Evolutionary conservation across 345 rosid genomes (phyloP).

Genomic region (Triadica sebifera): DNA sequence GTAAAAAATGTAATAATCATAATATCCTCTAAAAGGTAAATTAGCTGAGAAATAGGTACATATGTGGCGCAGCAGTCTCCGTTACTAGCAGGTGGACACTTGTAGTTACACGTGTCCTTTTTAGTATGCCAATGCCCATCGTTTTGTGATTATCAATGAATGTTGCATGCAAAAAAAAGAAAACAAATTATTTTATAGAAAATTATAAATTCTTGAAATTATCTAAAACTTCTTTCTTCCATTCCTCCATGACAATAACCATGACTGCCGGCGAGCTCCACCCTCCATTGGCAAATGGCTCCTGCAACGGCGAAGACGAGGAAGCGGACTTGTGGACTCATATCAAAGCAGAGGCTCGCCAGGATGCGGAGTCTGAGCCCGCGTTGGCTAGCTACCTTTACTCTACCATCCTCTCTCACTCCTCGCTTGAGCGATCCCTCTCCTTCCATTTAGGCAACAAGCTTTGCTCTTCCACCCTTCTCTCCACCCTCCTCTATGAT

Average conservation of each 20-base stretch:
- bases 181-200: background rate
- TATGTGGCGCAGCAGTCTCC: no score
- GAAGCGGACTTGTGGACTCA: conserved; percentile 78
- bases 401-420: conserved; percentile 91
- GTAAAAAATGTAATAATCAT: no score
- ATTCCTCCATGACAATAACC: background rate
- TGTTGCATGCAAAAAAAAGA: background rate
- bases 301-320: conserved; percentile 32
- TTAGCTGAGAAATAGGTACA: no score
- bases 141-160: background rate
- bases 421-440: conserved; percentile 82
- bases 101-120: background rate
- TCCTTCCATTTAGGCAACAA: conserved; percentile 93
- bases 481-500: conserved; percentile 89
- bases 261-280: conserved; percentile 70
- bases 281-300: conserved; percentile 8
- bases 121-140: background rate
- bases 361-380: conserved; percentile 92
- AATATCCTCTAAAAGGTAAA: no score
- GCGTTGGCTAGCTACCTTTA: conserved; percentile 92
- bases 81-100: no score
- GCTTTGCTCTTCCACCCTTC: conserved; percentile 95
- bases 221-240: background rate
- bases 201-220: background rate
- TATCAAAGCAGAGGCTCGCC: conserved; percentile 85